Conservation (phyloP, 495 filamentous ascomycete species). For the Penicillium silybi region DNA sequence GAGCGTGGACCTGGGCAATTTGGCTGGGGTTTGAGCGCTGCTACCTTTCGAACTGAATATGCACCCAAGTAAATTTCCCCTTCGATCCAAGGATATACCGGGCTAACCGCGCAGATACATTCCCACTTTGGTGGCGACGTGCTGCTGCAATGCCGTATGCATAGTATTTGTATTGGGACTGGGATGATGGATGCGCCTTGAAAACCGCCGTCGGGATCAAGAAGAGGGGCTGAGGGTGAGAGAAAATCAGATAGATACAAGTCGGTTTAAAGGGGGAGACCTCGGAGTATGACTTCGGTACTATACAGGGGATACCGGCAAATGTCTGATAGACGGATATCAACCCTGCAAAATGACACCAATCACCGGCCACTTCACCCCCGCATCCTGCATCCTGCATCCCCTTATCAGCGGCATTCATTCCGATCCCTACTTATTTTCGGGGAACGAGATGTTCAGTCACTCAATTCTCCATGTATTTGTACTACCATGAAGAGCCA, state of each 20-base stretch:
- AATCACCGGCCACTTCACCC: too few relatives aligned
- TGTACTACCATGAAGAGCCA: conserved; percentile 31
- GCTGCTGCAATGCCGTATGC: conserved; percentile 63
- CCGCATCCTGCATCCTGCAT: too few relatives aligned
- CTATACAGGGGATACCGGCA: not conserved
- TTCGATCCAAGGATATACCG: not conserved
- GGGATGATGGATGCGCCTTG: conserved; percentile 61
- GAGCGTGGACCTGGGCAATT: conserved; percentile 67
- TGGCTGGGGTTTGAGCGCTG: conserved; percentile 69
- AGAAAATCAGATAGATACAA: conserved; percentile 58
- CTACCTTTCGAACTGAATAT: conserved; percentile 65
- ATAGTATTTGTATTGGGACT: conserved; percentile 51
- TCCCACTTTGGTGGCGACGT: conserved; percentile 65
- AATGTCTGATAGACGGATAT: too few relatives aligned
- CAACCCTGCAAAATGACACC: too few relatives aligned
- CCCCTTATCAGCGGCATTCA: conserved; percentile 17
- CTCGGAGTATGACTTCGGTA: conserved; percentile 43
- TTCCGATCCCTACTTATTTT: conserved; percentile 1
- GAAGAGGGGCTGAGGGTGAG: conserved; percentile 53
- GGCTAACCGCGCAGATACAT: conserved; percentile 36
- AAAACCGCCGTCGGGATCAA: conserved; percentile 59
- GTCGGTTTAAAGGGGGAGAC: conserved; percentile 54
- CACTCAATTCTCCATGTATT: too few relatives aligned
- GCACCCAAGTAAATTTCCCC: conserved; percentile 55
- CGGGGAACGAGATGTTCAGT: too few relatives aligned